Percentiles rank a stretch among this genome's conserved stretches.
Evolutionary conservation across 805 yeast genomes (phyloP).

Genomic region (Metschnikowia noctiluminum): DNA sequence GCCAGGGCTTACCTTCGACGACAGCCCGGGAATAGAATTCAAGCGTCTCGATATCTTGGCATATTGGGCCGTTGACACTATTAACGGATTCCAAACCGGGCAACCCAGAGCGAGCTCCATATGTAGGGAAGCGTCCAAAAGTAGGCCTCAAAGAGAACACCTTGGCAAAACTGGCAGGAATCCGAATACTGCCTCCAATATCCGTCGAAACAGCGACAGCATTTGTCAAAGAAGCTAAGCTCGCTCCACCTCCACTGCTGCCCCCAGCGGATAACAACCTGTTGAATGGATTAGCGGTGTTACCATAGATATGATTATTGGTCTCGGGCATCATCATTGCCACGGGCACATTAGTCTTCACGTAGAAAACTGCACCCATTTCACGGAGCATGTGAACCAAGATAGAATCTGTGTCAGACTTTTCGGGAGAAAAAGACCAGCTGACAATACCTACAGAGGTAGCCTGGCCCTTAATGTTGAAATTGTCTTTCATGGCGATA

Average conservation of each 20-base stretch:
- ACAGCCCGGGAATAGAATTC: conserved; percentile 38
- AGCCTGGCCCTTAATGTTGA: conserved; percentile 45
- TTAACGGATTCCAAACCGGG: conserved; percentile 37
- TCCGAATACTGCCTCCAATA: conserved; percentile 50
- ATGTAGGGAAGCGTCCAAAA: conserved; percentile 42
- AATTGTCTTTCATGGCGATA: conserved; percentile 40
- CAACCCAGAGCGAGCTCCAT: conserved; percentile 28
- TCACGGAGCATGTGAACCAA: conserved; percentile 40
- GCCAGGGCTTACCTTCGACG: conserved; percentile 42
- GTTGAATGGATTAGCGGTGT: conserved; percentile 45
- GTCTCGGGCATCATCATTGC: conserved; percentile 52
- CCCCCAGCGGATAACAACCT: conserved; percentile 47
- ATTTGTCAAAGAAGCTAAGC: conserved; percentile 45
- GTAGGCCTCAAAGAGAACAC: conserved; percentile 45
- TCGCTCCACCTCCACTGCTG: conserved; percentile 54
- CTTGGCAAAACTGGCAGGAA: conserved; percentile 44
- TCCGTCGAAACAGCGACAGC: conserved; percentile 54
- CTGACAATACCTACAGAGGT: conserved; percentile 49
- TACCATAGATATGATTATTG: conserved; percentile 43
- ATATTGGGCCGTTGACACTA: conserved; percentile 49
- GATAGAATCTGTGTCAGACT: conserved; percentile 31
- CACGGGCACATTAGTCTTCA: conserved; percentile 52
- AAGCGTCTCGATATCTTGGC: conserved; percentile 36
- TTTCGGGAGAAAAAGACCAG: conserved; percentile 36
- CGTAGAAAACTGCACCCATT: conserved; percentile 52